Evolutionary conservation across 2,329 filamentous ascomycete genomes (phyloP), one percentile per base, ranked within the genome.

Genomic region (Pseudogymnoascus sp.): DNA sequence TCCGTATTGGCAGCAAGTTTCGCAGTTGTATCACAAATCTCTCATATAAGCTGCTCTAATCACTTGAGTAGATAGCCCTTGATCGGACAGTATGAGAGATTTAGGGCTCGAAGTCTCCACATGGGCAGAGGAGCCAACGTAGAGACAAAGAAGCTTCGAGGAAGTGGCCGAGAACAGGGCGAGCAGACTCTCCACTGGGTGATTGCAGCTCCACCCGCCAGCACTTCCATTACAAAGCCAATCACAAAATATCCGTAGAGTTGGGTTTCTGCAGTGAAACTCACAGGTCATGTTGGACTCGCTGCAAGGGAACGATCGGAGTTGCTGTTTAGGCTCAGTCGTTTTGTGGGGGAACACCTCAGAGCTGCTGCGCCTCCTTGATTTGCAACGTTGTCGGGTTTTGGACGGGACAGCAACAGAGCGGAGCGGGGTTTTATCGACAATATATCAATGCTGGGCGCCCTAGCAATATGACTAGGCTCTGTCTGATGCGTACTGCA

Each of bases 11-110:
- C 5, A 7, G 45, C 45, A 52, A 30, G 45, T 52, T 30, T 52
- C 45, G 45, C 26, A 18, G 23, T 52, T 52, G 45, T 30, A 52
- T 52, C 45, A 52, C 30, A 52, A 52, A 52, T 52, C 45, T 52
- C 45, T 30, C 45, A 52, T 28, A 26, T 28, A 26, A 28, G n/a
- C 8, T 28, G 23, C 13, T 28, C 41, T 48, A 48, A 48, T 48
- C 41, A 48, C 41, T 48, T 48, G 41, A 48, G 23, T 28, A 28
- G 41, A 48, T 48, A n/a, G 13, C 18, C 12, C 19, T 41, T n/a
- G 19, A 41, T 23, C 7, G 19, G 38, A n/a, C 5, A 30, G 4
- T 19, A 52, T 30, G n/a, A 52, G 45, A 52, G 23, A 19, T 18
- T 12, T 30, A 30, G 45, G n/a, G 26, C 41, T 18, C 26, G 21